Evolutionary conservation across 306 rosid species (phyloP), one percentile per base, ranked within the genome.

Genomic region (Citrullus amarus): DNA sequence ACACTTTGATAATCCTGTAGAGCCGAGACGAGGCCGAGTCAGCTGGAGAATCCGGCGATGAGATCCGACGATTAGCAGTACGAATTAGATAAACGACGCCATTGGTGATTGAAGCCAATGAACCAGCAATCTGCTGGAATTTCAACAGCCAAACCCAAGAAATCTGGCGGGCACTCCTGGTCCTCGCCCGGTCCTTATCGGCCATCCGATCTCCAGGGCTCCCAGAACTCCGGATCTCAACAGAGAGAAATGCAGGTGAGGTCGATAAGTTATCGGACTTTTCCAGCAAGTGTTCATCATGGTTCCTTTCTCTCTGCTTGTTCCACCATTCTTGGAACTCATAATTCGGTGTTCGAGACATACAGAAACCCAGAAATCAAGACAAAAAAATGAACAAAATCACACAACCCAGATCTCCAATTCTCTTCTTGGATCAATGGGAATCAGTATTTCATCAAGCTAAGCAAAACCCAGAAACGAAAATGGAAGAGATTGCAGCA

Each of bases 261-360:
- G 34, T 30, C 44, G 58, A 2, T 56, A 87, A 6, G 7, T 79
- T 79, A 60, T 84, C 82, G 10, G 78, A 9, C n/a, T 85, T 57
- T 16, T 86, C 88, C 32, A 67, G 80, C 28, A 82, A 14, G 70
- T 36, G 79, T 62, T 68, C 34, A 20, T 83, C 90, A 46, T 81
- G 77, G 73, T 77, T 72, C 51, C 34, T 85, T 6, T 90, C 90
- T 69, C 97, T 84, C 65, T 95, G 97, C 81, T 91, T 85, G 88
- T 95, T 95, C 98, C 98, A 95, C 98, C 98, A 95, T 92, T 95
- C 96, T 79, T 92, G 98, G 82, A 95, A 95, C 88, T 95, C 98
- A 34, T 85, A 82, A 85, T 95, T 95, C 1, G 88, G 92, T 36
- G 92, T 63, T 62, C 93, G 93, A 86, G 98, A 87, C 97, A 92